A percentile compares a stretch with the other conserved stretches of the same genome.
Evolutionary conservation across 2,329 filamentous ascomycete species (phyloP).

Genomic region (Trichoderma gracile): DNA sequence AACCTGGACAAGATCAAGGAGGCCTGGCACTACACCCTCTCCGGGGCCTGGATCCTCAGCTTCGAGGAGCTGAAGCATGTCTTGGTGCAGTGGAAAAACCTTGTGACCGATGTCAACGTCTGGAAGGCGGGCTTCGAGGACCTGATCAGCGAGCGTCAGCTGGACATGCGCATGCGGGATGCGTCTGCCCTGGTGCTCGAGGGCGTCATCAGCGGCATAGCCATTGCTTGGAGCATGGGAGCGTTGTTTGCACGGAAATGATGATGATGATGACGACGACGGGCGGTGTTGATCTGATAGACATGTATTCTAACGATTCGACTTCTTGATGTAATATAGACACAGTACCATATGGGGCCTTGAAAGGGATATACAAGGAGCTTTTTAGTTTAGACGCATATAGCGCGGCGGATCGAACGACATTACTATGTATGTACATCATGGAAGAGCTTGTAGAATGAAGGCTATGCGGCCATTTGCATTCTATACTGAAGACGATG

Average conservation of each 20-base stretch:
- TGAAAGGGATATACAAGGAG: constrained; percentile 23
- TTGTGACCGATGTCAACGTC: constrained; percentile 43
- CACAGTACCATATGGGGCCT: constrained; percentile 23
- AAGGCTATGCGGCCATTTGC: neutral
- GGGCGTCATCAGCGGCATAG: constrained; percentile 66
- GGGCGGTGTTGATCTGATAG: neutral
- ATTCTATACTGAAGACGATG: neutral
- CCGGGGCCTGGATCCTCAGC: constrained; percentile 11
- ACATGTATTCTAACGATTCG: constrained; percentile 27
- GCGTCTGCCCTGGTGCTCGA: constrained; percentile 69
- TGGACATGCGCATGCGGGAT: constrained; percentile 68
- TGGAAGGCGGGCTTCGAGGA: constrained; percentile 57
- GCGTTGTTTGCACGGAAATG: constrained; percentile 47
- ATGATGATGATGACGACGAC: constrained; percentile 29
- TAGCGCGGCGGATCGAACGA: constrained; percentile 5
- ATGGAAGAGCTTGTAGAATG: neutral
- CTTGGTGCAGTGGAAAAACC: constrained; percentile 44
- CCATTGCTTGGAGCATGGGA: constrained; percentile 56
- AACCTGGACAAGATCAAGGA: constrained; percentile 10
- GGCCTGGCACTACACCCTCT: constrained; percentile 12
- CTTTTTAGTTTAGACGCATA: constrained; percentile 11
- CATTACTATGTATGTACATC: constrained; percentile 6
- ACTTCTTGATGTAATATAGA: constrained; percentile 26
- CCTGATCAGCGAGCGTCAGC: constrained; percentile 64
- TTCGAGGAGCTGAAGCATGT: constrained; percentile 44